These are phyloP conservation scores for Neopestalotiopsis clavispora DNA, from an alignment of 2,329 filamentous ascomycete species.

Conservation along the genomic window DNA sequence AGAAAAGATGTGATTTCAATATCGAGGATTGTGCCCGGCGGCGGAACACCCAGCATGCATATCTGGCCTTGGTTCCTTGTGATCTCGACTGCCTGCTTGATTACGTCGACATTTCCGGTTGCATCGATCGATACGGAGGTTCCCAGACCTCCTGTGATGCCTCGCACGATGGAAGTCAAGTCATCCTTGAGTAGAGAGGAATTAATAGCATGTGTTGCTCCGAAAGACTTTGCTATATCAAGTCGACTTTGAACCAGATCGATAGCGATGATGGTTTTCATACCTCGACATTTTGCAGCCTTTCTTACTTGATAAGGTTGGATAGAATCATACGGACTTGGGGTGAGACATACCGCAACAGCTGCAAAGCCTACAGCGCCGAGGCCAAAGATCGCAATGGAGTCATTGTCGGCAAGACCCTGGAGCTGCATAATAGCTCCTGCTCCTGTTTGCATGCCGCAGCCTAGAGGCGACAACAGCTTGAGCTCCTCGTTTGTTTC, in stretches of 20 bases:
- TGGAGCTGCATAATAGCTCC: neutral
- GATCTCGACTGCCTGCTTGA: neutral
- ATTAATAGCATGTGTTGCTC: constrained; percentile 2
- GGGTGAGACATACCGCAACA: neutral
- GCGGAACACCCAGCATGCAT: neutral
- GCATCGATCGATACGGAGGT: neutral
- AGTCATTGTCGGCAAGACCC: neutral
- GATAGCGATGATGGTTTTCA: constrained; percentile 8
- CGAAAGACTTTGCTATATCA: neutral
- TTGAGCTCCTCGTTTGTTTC: neutral
- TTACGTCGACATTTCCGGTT: neutral
- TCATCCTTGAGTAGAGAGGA: neutral
- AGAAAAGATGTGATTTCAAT: neutral
- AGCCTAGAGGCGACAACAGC: neutral
- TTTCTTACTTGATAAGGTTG: neutral
- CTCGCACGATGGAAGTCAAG: neutral
- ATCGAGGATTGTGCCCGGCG: neutral
- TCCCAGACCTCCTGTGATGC: neutral
- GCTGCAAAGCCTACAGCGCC: neutral
- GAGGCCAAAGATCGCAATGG: neutral
- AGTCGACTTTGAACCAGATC: neutral
- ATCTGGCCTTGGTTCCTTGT: constrained; percentile 2
- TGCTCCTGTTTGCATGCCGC: neutral
- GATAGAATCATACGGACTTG: neutral
- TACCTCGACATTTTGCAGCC: neutral